Base-by-base conservation (phyloP, 1,139 yeast species). In the Kodamaea anthophila region DNA sequence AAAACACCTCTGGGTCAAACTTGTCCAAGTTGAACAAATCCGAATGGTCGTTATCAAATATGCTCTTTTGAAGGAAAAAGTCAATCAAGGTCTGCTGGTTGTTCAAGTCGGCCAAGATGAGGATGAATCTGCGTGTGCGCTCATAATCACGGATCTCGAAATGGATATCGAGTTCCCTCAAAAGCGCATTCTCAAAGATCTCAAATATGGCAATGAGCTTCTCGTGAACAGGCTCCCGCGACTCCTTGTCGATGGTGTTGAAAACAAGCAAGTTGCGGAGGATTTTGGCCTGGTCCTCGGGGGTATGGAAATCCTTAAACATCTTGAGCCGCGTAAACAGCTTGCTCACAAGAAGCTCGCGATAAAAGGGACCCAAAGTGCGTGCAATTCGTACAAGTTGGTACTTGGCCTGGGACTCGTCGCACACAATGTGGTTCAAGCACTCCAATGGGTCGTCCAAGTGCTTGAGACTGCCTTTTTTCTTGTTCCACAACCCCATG, bases 121-220 rank as follows among this genome's bases (percentile, higher is more conserved):
- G 35, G 4, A 64, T 67, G 36, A 62, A 66, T 21, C 51, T 39
- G 21, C 51, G 48, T 10, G 69, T 55, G 15, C 54, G 46, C 9
- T 46, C 48, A 41, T 56, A 70, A 31, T 82, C 77, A 31, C 67
- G 61, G 3, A 64, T 53, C 30, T 72, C 77, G 41, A 73, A 72
- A 41, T 69, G 74, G 21, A 66, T 58, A 34, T 82, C 93, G 41
- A 87, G 65, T 42, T 86, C 95, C 28, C 77, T 58, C 19, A 84
- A 50, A 6, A 83, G 67, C 0, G 93, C 86, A 46, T 72, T 81
- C 31, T 82, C 82, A 48, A 85, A 84, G 21, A 83, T 63, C 45
- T 82, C 93, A 28, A 77, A 55, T n/a, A 79, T 62, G 2, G 81
- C 64, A 21, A 65, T 65, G 29, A 80, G 55, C 40, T 74, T 69